Evolutionary conservation across 352 stramenopile species (phyloP).

Genomic region (Pythium phragmitis): DNA sequence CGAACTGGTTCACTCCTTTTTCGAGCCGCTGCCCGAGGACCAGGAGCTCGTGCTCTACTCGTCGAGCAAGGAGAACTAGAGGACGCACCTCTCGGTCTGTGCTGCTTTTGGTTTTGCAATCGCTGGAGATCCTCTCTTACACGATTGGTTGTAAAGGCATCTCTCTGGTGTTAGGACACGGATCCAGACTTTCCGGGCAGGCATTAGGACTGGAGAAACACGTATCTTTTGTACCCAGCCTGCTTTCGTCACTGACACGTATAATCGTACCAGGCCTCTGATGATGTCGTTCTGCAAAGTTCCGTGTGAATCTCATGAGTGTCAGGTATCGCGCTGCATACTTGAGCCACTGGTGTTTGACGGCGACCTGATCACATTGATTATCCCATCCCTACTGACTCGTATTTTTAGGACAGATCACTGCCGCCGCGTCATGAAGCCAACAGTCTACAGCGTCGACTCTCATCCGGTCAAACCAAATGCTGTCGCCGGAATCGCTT

Average conservation of each 20-base stretch:
- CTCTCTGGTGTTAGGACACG: neutral
- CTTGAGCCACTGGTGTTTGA: neutral
- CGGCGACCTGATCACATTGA: neutral
- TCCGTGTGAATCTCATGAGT: neutral
- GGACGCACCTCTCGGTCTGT: neutral
- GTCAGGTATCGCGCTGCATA: neutral
- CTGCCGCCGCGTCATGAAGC: neutral
- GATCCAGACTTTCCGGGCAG: neutral
- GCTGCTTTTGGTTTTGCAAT: neutral
- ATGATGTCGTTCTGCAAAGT: neutral
- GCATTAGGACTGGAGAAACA: neutral
- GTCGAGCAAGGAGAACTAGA: slow-evolving; percentile 32
- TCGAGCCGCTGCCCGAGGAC: slow-evolving; percentile 71
- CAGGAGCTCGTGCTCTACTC: slow-evolving; percentile 77
- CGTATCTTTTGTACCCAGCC: neutral
- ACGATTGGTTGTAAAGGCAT: neutral
- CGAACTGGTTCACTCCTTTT: slow-evolving; percentile 80
- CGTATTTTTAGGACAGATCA: slow-evolving; percentile 11
- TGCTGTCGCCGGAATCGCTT: slow-evolving; percentile 62
- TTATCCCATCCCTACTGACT: slow-evolving; percentile 1
- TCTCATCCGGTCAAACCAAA: slow-evolving; percentile 8
- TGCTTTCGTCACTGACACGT: neutral
- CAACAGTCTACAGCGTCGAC: neutral
- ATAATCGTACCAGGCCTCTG: neutral
- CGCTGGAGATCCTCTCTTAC: neutral